Percentiles rank a stretch among this genome's conserved stretches.
Evolutionary conservation across 192 early-diverging fungal genomes (phyloP).

Genomic region (Phycomyces nitens): DNA sequence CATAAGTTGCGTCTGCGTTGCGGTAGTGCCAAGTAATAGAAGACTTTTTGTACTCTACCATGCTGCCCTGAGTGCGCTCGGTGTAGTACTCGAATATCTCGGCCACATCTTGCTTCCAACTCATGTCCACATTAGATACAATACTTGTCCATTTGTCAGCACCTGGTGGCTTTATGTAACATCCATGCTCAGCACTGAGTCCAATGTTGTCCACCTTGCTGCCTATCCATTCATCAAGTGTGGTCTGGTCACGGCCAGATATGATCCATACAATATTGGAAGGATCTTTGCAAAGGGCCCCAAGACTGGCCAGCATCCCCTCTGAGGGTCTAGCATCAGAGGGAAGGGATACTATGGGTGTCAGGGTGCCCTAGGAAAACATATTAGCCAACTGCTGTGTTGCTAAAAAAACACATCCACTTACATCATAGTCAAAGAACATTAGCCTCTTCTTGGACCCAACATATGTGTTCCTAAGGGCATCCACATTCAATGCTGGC

Average conservation of each 20-base stretch:
- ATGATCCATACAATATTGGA: constrained; percentile 90
- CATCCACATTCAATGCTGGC: constrained; percentile 38
- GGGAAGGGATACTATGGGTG: constrained; percentile 87
- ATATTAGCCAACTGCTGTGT: too few species aligned
- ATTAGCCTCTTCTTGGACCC: constrained; percentile 72
- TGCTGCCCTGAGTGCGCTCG: constrained; percentile 80
- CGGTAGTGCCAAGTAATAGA: constrained; percentile 91
- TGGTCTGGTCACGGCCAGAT: constrained; percentile 85
- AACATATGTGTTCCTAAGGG: constrained; percentile 46
- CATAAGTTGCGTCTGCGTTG: constrained; percentile 81
- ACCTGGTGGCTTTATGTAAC: constrained; percentile 72
- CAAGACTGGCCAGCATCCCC: constrained; percentile 80
- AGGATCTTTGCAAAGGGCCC: constrained; percentile 66
- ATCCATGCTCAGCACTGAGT: constrained; percentile 82
- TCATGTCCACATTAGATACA: constrained; percentile 58
- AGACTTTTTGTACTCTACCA: constrained; percentile 80
- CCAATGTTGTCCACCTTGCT: constrained; percentile 67
- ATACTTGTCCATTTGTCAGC: constrained; percentile 56
- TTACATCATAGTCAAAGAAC: constrained; percentile 93
- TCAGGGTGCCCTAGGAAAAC: constrained; percentile 75
- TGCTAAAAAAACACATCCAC: too few species aligned
- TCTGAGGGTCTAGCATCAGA: constrained; percentile 79
- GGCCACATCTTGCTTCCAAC: constrained; percentile 80
- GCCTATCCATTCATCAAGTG: constrained; percentile 86
- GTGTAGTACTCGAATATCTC: constrained; percentile 84